phyloP scores from a whole-genome alignment of 352 stramenopile species.

The Thalassiosira mediterranea region DNA sequence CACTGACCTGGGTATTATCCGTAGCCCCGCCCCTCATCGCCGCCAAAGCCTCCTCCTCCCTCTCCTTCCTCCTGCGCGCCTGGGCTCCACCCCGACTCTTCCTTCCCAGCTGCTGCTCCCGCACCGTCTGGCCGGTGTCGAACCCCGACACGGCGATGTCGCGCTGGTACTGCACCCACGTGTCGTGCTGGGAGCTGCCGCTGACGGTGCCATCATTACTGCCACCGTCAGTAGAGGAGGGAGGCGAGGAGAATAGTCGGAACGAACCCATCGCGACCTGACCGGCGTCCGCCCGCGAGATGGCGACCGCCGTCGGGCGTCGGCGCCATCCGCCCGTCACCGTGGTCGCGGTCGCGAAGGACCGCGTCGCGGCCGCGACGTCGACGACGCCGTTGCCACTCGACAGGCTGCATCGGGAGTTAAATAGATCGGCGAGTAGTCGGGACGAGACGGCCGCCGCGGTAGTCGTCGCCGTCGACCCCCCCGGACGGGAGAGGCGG shows the following conservation, averaged over 20 bases:
- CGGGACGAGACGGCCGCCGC: too few relatives aligned
- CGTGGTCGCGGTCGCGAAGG: background rate
- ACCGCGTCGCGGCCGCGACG: background rate
- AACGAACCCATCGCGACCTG: too few relatives aligned
- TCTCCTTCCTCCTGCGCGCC: slow-evolving; percentile 45
- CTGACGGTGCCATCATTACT: background rate
- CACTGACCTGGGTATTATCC: slow-evolving; percentile 43
- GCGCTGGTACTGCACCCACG: slow-evolving; percentile 83
- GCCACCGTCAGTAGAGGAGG: background rate
- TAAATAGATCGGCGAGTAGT: background rate
- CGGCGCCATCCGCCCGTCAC: too few relatives aligned
- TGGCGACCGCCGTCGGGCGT: background rate
- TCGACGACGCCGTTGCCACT: background rate
- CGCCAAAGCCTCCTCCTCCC: slow-evolving; percentile 35
- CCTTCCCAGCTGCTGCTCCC: slow-evolving; percentile 31
- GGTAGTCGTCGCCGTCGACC: too few relatives aligned
- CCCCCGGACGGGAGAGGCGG: too few relatives aligned
- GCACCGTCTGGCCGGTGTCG: slow-evolving; percentile 74
- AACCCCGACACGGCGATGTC: slow-evolving; percentile 77
- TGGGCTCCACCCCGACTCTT: slow-evolving; percentile 63
- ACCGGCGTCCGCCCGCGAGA: background rate
- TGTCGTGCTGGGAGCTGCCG: slow-evolving; percentile 63
- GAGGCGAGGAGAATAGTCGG: background rate
- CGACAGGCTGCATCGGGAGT: background rate
- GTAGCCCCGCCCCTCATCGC: slow-evolving; percentile 12